Percentiles rank a stretch among this genome's conserved stretches.
phyloP scores from a whole-genome alignment of 331 rosid species.

The Pyrus hybrid region DNA sequence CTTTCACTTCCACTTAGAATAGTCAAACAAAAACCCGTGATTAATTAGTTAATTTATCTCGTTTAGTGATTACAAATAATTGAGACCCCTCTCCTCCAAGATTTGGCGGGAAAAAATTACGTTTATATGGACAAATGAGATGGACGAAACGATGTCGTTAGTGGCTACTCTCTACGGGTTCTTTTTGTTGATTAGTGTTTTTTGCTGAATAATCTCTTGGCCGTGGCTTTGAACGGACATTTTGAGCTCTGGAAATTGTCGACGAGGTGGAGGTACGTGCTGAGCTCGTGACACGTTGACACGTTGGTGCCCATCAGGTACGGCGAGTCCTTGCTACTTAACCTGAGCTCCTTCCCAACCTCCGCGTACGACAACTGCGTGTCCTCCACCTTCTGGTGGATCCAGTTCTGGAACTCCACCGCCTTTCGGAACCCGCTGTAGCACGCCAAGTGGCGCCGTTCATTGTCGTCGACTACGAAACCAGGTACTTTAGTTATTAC shows the following conservation, averaged over 20 bases:
- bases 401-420: slow-evolving; percentile 34
- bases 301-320: slow-evolving; percentile 34
- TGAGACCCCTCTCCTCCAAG: not conserved
- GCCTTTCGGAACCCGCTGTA: not conserved
- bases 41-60: not conserved
- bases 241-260: slow-evolving; percentile 66
- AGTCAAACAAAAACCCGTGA: not conserved
- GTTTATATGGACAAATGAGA: not conserved
- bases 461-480: slow-evolving; percentile 28
- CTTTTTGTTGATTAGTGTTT: not conserved
- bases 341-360: slow-evolving; percentile 64
- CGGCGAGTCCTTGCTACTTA: slow-evolving; percentile 75
- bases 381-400: slow-evolving; percentile 45
- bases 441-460: not conserved
- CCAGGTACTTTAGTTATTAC: slow-evolving; percentile 64
- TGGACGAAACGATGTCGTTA: not conserved
- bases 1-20: not conserved
- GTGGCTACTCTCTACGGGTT: not conserved
- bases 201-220: slow-evolving; percentile 8
- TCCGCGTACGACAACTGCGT: slow-evolving; percentile 57
- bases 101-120: not conserved
- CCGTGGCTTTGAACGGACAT: slow-evolving; percentile 57
- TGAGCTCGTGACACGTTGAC: slow-evolving; percentile 75
- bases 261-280: slow-evolving; percentile 66
- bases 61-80: not conserved